Base-by-base conservation (phyloP, 352 stramenopile species). In the Phytophthora aleatoria region DNA sequence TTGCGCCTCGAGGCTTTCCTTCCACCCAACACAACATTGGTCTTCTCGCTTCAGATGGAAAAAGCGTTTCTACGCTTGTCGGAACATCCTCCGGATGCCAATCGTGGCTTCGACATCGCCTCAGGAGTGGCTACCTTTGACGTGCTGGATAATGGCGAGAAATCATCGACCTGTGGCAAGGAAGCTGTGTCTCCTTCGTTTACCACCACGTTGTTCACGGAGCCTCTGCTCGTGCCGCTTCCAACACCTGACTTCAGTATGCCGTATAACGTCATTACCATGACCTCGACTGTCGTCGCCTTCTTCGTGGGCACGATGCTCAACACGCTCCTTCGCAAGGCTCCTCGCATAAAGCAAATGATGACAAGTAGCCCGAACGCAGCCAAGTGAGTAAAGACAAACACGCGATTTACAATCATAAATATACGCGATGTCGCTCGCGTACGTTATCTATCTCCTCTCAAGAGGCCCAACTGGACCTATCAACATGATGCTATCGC, bases 191-290 rank as follows among this genome's bases (percentile, higher is more conserved):
- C 38, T 28, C 38, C 38, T 42, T 38, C 15, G 9, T 77, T 73
- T 58, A 75, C 64, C 6, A 71, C 60, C 15, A 83, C 81, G 16
- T 56, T 90, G 36, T 95, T 88, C 68, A 91, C 86, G 2, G 88
- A 96, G 57, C 82, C 85, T 48, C 74, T 97, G 54, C 76, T 96
- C 1, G 82, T 97, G 20, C 76, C 78, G 36, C 68, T 96, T 52
- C 88, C 89, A 15, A 93, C 85, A 31, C 89, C 89, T 12, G 89
- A 97, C 69, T 95, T 96, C 57, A 95, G 85, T 59, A 96, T 97
- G 88, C 88, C 88, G 54, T 97, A 94, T 73, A 96, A 96, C 50
- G 88, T 97, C 11, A 97, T 97, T 62, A 94, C 83, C 30, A 87
- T 97, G 76, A 95, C 88, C 15, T 95, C 85, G 38, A 95, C 89